Evolutionary conservation across 164 flowering plant species (phyloP).

Genomic region (Tinospora cordifolia): DNA sequence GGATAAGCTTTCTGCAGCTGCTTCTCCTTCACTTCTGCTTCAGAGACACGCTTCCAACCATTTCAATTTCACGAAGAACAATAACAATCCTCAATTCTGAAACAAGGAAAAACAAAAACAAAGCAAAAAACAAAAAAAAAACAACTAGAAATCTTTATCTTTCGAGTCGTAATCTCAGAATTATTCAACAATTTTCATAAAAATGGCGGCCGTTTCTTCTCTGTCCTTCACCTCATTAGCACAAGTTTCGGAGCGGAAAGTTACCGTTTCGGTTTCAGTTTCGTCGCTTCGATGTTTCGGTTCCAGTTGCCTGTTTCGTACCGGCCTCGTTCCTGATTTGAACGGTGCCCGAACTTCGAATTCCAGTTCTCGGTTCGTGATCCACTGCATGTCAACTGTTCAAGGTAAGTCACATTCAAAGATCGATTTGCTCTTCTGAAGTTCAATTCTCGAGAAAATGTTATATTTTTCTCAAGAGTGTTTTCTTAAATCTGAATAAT

Average conservation of each 20-base stretch:
- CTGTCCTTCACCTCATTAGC: constrained; percentile 23
- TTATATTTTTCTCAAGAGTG: not conserved
- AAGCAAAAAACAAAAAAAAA: too few relatives aligned
- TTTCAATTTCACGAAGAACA: constrained; percentile 1
- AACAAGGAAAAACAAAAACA: too few relatives aligned
- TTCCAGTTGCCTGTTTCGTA: constrained; percentile 15
- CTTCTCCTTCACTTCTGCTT: constrained; percentile 3
- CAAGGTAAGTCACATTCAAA: constrained; percentile 15
- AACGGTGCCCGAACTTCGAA: constrained; percentile 12
- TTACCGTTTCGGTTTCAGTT: constrained; percentile 4
- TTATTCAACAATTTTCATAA: not conserved
- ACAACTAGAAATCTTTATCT: not conserved
- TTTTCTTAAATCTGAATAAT: not conserved
- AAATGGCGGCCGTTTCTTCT: constrained; percentile 35
- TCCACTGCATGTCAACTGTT: constrained; percentile 31
- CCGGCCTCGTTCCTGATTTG: constrained; percentile 11
- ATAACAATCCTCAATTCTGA: not conserved
- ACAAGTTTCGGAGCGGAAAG: constrained; percentile 20
- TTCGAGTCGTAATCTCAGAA: not conserved
- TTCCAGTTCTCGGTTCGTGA: constrained; percentile 20
- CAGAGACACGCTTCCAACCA: not conserved
- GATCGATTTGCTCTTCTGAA: not conserved
- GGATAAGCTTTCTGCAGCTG: not conserved
- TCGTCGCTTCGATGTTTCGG: constrained; percentile 8
- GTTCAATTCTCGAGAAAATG: not conserved